Evolutionary conservation across 2,329 filamentous ascomycete genomes (phyloP), one percentile per base, ranked within the genome.

Genomic region (Periconia macrospinosa): DNA sequence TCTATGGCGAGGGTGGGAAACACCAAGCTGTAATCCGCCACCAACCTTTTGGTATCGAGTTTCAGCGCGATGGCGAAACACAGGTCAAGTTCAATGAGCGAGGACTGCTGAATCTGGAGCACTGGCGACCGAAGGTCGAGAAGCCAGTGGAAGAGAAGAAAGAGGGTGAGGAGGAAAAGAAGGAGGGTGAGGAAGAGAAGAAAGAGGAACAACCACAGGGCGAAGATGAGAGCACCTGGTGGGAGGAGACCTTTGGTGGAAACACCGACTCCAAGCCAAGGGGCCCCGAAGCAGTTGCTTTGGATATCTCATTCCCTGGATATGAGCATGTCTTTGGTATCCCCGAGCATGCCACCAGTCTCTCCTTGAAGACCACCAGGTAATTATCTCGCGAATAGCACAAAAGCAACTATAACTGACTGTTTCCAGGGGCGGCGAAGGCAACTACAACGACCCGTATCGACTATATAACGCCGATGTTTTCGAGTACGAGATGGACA

Each of bases 401-500:
- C 2, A 6, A 20, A 14, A 27, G 52, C 56, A 49, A 57, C 52
- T 17, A 7, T 3, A 20, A 18, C 49, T 55, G 19, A 56, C 20
- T 44, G 44, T 20, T 30, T 1, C 3, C 53, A 81, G 81, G 50
- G 94, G 93, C 49, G 92, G 92, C 20, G 85, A 91, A 18, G 91
- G 90, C 56, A 90, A 91, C 65, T 91, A 94, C 74, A 81, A 83
- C 10, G 91, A 99, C 58, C 94, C 94, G 0, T 99, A 99, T 77
- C 86, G 94, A 37, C 77, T 99, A 74, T 97, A 97, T 79, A 99
- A 99, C 74, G 84, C 91, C 30, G 94, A 99, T 72, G 94, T 99
- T 11, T 99, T 99, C 65, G 94, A 99, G 77, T 99, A 99, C 73
- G 88, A 96, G 65, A 83, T 97, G 65, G 90, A 97, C 75, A 97